phyloP scores from a whole-genome alignment of 768 basidiomycete species.

The Trametes coccinea region DNA sequence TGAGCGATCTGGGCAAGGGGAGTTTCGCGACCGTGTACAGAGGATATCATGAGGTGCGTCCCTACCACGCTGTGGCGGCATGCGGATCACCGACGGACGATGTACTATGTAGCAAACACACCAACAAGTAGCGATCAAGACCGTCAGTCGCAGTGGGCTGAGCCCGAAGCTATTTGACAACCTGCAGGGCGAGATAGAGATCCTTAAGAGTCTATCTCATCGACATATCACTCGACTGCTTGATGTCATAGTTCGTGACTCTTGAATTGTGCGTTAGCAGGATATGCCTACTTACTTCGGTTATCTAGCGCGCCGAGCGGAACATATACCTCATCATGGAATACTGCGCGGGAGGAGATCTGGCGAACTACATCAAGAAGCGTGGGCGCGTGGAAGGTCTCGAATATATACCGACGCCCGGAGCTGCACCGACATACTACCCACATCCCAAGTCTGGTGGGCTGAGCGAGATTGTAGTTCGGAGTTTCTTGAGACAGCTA shows the following conservation, averaged over 20 bases:
- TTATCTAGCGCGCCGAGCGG: slow-evolving; percentile 62
- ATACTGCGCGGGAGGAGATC: slow-evolving; percentile 93
- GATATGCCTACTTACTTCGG: background rate
- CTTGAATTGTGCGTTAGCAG: background rate
- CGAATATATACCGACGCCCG: slow-evolving; percentile 73
- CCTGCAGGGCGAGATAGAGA: slow-evolving; percentile 96
- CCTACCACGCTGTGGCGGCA: background rate
- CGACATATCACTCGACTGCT: slow-evolving; percentile 90
- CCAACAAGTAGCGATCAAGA: slow-evolving; percentile 88
- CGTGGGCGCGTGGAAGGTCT: slow-evolving; percentile 91
- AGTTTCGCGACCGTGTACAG: slow-evolving; percentile 97
- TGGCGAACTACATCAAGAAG: slow-evolving; percentile 96
- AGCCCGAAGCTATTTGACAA: slow-evolving; percentile 94
- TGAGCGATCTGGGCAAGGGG: slow-evolving; percentile 79
- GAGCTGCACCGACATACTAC: slow-evolving; percentile 77
- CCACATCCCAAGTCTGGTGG: slow-evolving; percentile 92
- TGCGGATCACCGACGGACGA: background rate
- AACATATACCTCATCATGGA: slow-evolving; percentile 97
- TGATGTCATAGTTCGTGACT: slow-evolving; percentile 80
- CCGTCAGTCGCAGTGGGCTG: slow-evolving; percentile 84
- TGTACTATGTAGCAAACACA: slow-evolving; percentile 60
- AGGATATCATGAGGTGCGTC: slow-evolving; percentile 78
- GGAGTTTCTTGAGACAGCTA: slow-evolving; percentile 90
- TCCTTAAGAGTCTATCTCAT: slow-evolving; percentile 91
- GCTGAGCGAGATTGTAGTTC: slow-evolving; percentile 84